Conservation (phyloP, 306 rosid genomes). For the Hippophae gyantsensis region DNA sequence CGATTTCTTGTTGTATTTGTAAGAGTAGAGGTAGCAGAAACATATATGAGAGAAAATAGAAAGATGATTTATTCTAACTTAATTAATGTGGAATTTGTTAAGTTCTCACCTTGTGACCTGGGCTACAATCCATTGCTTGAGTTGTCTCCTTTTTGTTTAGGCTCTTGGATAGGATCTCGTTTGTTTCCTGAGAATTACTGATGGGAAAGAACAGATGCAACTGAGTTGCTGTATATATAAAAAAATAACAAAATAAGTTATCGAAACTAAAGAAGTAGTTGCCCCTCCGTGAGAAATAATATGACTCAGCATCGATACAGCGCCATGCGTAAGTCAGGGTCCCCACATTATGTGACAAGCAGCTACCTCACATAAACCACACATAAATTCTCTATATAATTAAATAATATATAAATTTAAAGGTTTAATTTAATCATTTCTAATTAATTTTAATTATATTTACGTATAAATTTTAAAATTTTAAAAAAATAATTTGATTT, state of each 20-base stretch:
- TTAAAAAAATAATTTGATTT: too few relatives aligned
- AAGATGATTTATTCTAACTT: not conserved
- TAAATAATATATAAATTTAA: too few relatives aligned
- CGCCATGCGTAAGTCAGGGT: not conserved
- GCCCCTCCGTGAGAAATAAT: not conserved
- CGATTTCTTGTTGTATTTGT: too few relatives aligned
- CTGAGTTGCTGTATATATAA: too few relatives aligned
- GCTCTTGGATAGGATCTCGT: slow-evolving; percentile 4
- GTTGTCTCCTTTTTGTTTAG: not conserved
- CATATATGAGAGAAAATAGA: not conserved
- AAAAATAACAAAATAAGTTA: too few relatives aligned
- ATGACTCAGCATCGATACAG: slow-evolving; percentile 21
- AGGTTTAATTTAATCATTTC: too few relatives aligned
- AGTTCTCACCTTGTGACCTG: slow-evolving; percentile 47
- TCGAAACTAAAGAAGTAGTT: too few relatives aligned
- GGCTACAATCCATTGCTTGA: slow-evolving; percentile 40
- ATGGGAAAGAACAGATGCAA: not conserved
- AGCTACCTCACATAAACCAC: not conserved
- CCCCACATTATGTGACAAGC: slow-evolving; percentile 21
- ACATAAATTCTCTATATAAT: not conserved
- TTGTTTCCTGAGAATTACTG: slow-evolving; percentile 5
- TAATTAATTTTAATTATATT: too few relatives aligned
- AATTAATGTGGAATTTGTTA: not conserved
- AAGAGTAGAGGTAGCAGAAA: too few relatives aligned
- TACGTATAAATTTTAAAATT: too few relatives aligned